Evolutionary conservation across 148 eudicot species (phyloP).

Genomic region (Fagopyrum tataricum): DNA sequence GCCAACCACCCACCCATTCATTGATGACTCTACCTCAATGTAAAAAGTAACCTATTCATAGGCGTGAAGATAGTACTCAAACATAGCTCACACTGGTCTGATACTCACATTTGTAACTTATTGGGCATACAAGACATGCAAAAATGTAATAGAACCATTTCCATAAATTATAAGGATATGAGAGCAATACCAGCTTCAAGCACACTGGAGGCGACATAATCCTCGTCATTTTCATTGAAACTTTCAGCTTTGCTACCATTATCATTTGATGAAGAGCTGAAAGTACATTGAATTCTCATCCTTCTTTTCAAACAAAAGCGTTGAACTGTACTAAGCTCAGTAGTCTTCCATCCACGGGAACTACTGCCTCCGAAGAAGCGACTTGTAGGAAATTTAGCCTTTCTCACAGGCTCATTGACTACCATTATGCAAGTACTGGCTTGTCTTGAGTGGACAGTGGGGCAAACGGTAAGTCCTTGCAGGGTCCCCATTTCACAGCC

Average conservation of each 20-base stretch:
- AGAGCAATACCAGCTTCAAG: constrained; percentile 65
- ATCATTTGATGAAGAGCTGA: constrained; percentile 62
- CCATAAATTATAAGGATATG: neutral
- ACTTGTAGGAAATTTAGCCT: constrained; percentile 36
- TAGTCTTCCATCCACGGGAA: constrained; percentile 23
- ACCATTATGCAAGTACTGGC: constrained; percentile 35
- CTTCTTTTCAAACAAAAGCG: constrained; percentile 22
- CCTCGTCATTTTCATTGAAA: constrained; percentile 48
- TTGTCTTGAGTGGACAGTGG: constrained; percentile 53
- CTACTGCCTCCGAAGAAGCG: constrained; percentile 47
- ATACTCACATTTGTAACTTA: neutral
- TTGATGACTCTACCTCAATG: neutral
- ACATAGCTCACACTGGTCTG: neutral
- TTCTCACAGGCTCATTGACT: constrained; percentile 33
- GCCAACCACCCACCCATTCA: no score
- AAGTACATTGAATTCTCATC: constrained; percentile 40
- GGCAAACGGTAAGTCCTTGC: constrained; percentile 72
- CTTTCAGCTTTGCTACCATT: constrained; percentile 64
- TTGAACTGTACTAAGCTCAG: constrained; percentile 22
- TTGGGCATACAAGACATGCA: neutral
- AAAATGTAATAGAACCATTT: neutral
- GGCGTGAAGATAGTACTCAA: neutral
- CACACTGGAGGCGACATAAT: constrained; percentile 68
- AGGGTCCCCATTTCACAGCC: constrained; percentile 55
- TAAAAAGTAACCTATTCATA: neutral